Base-by-base conservation (phyloP, 139 green algal species). In the Axilococcus clingmanii region DNA sequence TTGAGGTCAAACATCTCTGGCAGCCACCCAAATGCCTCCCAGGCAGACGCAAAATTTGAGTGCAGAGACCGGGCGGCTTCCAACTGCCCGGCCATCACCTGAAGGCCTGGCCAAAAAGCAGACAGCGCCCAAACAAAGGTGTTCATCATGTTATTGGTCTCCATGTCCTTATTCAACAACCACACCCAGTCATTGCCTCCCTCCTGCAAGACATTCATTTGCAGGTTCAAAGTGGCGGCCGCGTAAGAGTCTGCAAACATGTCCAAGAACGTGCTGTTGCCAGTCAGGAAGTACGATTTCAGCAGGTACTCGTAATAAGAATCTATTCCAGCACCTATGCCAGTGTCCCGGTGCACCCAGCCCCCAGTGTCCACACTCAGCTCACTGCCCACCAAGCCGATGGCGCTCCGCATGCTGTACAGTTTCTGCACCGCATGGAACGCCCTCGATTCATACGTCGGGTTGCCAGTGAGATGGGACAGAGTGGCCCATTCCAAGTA, bases 221-320 rank as follows among this genome's bases (percentile, higher is more conserved):
- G n/a, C 40, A 67, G 63, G 37, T 51, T 19, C 24, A 49, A 44
- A 64, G 85, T 78, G 4, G 65, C 74, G 6, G 74, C 49, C 0
- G 51, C 47, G 32, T 93, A 93, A 51, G 75, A 44, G 20, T 85
- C 59, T 7, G 32, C 49, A 54, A 88, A 91, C 75, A 86, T 86
- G 36, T 49, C 12, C 20, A 91, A 59, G 52, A 82, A 82, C 30
- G 53, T 45, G 16, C 46, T n/a, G 7, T 89, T 64, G 15, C 84
- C 84, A 76, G 92, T 87, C 34, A 84, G 56, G 7, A 94, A 60
- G 66, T 88, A 91, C 16, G 74, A 75, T 77, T 94, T 94, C n/a
- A 89, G 71, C 35, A 94, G 66, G 66, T 95, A 94, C 59, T 95
- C 86, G 48, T 91, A 94, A 61, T 83, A 91, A 1, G 64, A 84